Base-by-base conservation (phyloP, 1,284 basidiomycete genomes). In the Fistulina hepatica region DNA sequence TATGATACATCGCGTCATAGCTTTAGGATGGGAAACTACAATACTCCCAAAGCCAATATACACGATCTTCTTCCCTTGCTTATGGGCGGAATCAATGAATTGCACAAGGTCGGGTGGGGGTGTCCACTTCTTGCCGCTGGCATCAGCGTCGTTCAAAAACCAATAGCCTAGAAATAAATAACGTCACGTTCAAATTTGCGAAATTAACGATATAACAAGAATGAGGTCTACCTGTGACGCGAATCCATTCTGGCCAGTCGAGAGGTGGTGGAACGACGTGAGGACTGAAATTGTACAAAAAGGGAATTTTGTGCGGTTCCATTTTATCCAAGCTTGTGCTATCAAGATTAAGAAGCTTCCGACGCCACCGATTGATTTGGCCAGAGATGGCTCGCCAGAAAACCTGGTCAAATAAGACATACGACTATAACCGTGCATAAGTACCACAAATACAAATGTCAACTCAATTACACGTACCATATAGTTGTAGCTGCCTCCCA, bases 21-120 rank as follows among this genome's bases (percentile, higher is more conserved):
- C 74, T 50, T 77, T 81, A 1, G 94, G 92, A 58, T 98, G 91
- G 8, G 90, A 83, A 15, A 98, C 93, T 34, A 98, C 91, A 44
- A 97, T 94, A 43, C 91, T 95, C n/a, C 94, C 94, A 55, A 97
- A 98, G 19, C 94, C 94, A 48, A 98, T 92, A 62, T 97, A 98
- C 5, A 97, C 91, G 21, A 98, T 69, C 63, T 94, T 97, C 71
- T 88, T 89, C 42, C 74, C 73, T 15, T 65, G 59, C 23, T 66
- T 64, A 48, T 77, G 81, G 5, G 92, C 88, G 21, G 64, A 64
- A 38, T 82, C 73, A 40, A 98, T 88, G 54, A 97, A 98, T 24
- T 74, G 58, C 2, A 89, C 60, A 6, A 98, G 69, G 28, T 81
- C 82, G 6, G 70, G 55, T 0, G 93, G 89, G 9, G 93, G 84